Conservation (phyloP, 768 basidiomycete genomes). For the Myochromella boudieri region DNA sequence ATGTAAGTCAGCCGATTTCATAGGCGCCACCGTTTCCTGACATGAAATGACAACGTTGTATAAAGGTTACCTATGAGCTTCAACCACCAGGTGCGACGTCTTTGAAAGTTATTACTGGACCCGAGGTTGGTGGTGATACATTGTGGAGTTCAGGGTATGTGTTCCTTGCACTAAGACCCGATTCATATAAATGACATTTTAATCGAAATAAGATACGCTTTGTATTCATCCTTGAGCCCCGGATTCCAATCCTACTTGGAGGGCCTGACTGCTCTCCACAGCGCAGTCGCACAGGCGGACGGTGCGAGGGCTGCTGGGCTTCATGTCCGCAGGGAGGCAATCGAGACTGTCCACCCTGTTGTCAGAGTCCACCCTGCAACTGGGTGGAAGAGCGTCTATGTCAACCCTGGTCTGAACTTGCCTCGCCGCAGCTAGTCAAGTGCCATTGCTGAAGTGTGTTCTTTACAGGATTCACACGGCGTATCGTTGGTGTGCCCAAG, state of each 20-base stretch:
- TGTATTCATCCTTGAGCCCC: constrained; percentile 81
- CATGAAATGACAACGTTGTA: background rate
- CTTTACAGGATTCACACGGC: constrained; percentile 68
- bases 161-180: background rate
- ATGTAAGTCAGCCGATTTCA: constrained; percentile 39
- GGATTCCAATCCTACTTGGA: constrained; percentile 78
- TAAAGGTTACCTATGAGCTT: constrained; percentile 68
- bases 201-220: constrained; percentile 55
- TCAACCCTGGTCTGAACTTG: constrained; percentile 63
- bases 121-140: constrained; percentile 76
- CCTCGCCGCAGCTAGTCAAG: background rate
- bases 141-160: constrained; percentile 76
- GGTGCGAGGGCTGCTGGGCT: constrained; percentile 69
- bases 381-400: constrained; percentile 81
- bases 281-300: constrained; percentile 75
- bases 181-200: background rate
- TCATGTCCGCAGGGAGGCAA: constrained; percentile 64
- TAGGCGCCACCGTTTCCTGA: background rate
- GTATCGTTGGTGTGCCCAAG: constrained; percentile 78
- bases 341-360: constrained; percentile 76
- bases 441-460: background rate
- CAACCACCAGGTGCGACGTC: constrained; percentile 83
- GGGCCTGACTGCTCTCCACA: constrained; percentile 70
- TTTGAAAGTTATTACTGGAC: constrained; percentile 69
- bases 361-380: constrained; percentile 85